phyloP scores from a whole-genome alignment of 1,284 basidiomycete genomes.

The Ganoderma boninense region DNA sequence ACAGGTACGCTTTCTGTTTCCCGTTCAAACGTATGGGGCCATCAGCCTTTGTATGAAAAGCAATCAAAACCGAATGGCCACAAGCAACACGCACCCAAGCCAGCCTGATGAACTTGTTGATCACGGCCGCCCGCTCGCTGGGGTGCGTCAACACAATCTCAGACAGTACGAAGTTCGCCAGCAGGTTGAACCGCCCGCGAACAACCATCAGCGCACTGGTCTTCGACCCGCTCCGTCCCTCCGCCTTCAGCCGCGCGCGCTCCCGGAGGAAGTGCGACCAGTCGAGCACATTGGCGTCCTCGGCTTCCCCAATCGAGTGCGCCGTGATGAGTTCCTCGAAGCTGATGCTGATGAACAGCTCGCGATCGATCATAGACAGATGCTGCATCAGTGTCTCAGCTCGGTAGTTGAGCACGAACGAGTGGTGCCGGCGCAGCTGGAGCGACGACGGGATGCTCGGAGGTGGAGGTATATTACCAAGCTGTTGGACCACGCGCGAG shows the following conservation, averaged over 20 bases:
- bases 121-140: conserved; percentile 70
- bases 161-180: conserved; percentile 84
- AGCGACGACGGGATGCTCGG: conserved; percentile 38
- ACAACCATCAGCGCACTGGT: conserved; percentile 79
- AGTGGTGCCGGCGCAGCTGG: conserved; percentile 53
- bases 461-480: conserved; percentile 30
- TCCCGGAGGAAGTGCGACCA: conserved; percentile 87
- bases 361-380: conserved; percentile 88
- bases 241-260: conserved; percentile 72
- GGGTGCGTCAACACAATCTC: conserved; percentile 80
- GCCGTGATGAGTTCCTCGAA: conserved; percentile 85
- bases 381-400: conserved; percentile 78
- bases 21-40: not conserved
- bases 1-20: conserved; percentile 81
- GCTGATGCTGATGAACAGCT: conserved; percentile 83
- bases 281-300: conserved; percentile 78
- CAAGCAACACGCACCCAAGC: conserved; percentile 73
- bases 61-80: not conserved
- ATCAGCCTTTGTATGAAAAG: conserved; percentile 9
- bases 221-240: conserved; percentile 62
- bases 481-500: conserved; percentile 33
- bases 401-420: conserved; percentile 69
- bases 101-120: conserved; percentile 86
- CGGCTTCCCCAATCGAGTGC: conserved; percentile 65
- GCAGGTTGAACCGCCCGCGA: conserved; percentile 88